Percentiles rank a stretch among this genome's conserved stretches.
Evolutionary conservation across 1,139 yeast genomes (phyloP).

Genomic region (Pneumocystis sp.): DNA sequence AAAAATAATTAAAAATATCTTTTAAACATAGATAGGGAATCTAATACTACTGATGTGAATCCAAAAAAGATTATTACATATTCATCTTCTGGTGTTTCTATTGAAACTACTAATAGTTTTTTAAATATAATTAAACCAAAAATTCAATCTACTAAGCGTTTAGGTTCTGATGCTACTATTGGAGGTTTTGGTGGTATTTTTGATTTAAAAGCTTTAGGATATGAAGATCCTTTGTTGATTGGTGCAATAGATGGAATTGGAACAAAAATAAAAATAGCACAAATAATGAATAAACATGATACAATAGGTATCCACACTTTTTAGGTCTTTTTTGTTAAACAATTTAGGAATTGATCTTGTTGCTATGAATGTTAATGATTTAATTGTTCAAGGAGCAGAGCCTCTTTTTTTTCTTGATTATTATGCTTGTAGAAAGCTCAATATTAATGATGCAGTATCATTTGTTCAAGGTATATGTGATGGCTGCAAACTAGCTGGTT

Average conservation of each 20-base stretch:
- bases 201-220: constrained; percentile 81
- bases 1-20: constrained; percentile 28
- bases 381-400: constrained; percentile 97
- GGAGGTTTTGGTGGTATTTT: constrained; percentile 98
- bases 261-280: constrained; percentile 89
- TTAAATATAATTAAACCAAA: constrained; percentile 81
- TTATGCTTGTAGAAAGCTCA: constrained; percentile 88
- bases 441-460: constrained; percentile 65
- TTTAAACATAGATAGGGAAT: constrained; percentile 7
- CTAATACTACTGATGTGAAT: constrained; percentile 3
- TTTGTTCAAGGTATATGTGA: constrained; percentile 93
- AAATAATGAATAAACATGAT: constrained; percentile 71
- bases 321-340: background rate
- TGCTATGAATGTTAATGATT: constrained; percentile 96
- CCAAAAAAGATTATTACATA: constrained; percentile 47
- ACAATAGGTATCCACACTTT: constrained; percentile 54
- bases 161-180: constrained; percentile 95
- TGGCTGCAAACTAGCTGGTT: constrained; percentile 88
- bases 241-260: constrained; percentile 99
- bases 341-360: constrained; percentile 57
- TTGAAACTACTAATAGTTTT: constrained; percentile 80
- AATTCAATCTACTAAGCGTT: constrained; percentile 87
- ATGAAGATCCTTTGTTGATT: constrained; percentile 62
- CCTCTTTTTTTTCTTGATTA: constrained; percentile 91
- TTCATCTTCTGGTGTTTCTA: constrained; percentile 92